phyloP scores from a whole-genome alignment of 768 basidiomycete genomes.

The Mycena epipterygia region DNA sequence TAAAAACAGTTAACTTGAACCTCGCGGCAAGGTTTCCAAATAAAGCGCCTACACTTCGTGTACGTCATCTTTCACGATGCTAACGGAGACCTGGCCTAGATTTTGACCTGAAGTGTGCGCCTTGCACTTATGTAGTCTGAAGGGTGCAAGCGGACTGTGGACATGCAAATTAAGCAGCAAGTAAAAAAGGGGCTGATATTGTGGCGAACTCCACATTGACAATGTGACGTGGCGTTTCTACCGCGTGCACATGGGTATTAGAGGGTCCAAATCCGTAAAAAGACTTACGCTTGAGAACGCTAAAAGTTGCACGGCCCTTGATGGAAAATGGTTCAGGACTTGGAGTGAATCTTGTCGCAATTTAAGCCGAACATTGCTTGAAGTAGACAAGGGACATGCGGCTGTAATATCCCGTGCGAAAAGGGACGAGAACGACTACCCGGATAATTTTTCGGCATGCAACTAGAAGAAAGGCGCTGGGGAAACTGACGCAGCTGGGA shows the following conservation, averaged over 20 bases:
- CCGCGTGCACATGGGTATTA: not conserved
- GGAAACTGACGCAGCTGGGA: conserved; percentile 7
- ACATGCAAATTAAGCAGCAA: not conserved
- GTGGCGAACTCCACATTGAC: not conserved
- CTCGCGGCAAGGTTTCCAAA: conserved; percentile 85
- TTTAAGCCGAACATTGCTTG: conserved; percentile 65
- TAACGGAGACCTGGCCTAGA: conserved; percentile 72
- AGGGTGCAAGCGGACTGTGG: not conserved
- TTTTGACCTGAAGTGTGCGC: conserved; percentile 83
- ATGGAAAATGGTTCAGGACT: conserved; percentile 63
- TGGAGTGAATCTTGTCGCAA: conserved; percentile 60
- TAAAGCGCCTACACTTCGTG: conserved; percentile 69
- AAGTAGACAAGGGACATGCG: conserved; percentile 77
- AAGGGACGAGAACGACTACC: conserved; percentile 81
- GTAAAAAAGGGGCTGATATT: not conserved
- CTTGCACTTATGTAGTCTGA: conserved; percentile 51
- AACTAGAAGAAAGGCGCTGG: not conserved
- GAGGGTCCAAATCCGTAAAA: not conserved
- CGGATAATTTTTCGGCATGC: not conserved
- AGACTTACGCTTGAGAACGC: not conserved
- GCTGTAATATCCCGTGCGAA: conserved; percentile 74
- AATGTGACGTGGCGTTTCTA: not conserved
- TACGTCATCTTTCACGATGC: conserved; percentile 70
- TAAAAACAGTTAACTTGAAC: conserved; percentile 45
- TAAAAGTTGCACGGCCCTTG: conserved; percentile 21